Percentiles rank a stretch among this genome's conserved stretches.
Conservation (phyloP, 441 rosid genomes). For the Manihot esculenta region DNA sequence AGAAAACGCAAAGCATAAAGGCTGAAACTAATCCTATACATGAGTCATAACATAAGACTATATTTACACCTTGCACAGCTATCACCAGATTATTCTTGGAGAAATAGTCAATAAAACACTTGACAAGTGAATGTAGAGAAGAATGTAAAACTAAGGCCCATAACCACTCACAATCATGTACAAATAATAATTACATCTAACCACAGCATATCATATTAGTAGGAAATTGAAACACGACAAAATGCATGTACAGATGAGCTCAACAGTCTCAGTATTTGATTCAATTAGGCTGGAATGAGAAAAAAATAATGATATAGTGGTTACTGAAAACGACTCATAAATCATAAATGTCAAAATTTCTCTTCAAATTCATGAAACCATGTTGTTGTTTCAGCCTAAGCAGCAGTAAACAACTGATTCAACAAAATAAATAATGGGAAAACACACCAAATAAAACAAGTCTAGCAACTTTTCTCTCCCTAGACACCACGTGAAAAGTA, state of each 20-base stretch:
- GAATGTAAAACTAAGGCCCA: not conserved
- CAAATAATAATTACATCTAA: not conserved
- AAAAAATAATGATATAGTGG: not conserved
- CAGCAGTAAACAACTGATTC: not conserved
- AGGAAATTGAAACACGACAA: not conserved
- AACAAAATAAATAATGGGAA: not conserved
- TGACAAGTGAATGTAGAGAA: not conserved
- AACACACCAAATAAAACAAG: not conserved
- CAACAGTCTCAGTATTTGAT: not conserved
- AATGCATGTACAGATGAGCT: not conserved
- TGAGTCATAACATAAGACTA: not conserved
- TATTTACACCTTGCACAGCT: not conserved
- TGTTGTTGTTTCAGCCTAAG: too few species aligned
- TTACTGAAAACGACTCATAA: not conserved
- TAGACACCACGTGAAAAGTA: not conserved
- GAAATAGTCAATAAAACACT: constrained; percentile 1
- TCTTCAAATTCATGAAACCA: too few species aligned
- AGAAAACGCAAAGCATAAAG: constrained; percentile 22
- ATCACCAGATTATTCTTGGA: not conserved
- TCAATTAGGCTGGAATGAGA: not conserved
- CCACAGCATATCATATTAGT: not conserved
- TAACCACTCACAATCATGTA: not conserved
- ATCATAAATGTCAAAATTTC: not conserved
- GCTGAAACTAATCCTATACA: constrained; percentile 14
- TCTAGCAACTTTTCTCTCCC: not conserved